Base-by-base conservation (phyloP, 1,139 yeast species). In the Suhomyces panamericanus region DNA sequence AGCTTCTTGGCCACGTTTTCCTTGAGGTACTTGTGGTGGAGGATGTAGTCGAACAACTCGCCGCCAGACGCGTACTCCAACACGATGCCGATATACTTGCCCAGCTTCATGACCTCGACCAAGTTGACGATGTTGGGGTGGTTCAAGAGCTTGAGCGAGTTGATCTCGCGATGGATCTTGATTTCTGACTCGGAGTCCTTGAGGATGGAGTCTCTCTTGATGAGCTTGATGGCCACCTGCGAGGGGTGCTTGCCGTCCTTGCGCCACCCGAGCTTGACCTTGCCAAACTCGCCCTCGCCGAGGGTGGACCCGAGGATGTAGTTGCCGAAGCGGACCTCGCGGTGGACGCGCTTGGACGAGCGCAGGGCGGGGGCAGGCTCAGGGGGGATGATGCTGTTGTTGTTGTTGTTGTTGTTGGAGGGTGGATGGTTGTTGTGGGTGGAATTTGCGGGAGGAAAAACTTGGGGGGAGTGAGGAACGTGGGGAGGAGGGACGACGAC, bases 281-380 rank as follows among this genome's bases (percentile, higher is more conserved):
- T 91, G 48, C 98, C 99, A 64, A 93, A 93, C 63, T 93, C 98
- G 36, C 99, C 99, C 68, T 91, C 96, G 32, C 99, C 99, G n/a
- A 93, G 70, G 1, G 98, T 91, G 16, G 96, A 85, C 4, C 98
- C 98, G 7, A 93, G 75, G 30, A 87, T 80, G 60, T 91, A 93
- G 31, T 87, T 83, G 30, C 98, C 98, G 61, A 93, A 90, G 36
- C 91, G 74, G 48, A 80, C 83, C 56, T 80, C 84, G 42, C 83
- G 64, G 47, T 79, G 83, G 6, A 68, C 58, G 32, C 70, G 52
- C 49, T 63, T 64, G 35, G 47, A 46, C 13, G 42, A 41, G 34
- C 35, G 34, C 22, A 14, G 27, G 27, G 51, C 32, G 32, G 34
- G 27, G 35, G 37, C 24, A n/a, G 48, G 16, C 6, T 26, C 35